Evolutionary conservation across 163 green algal genomes (phyloP).

Genomic region (Trebouxiophyceae sp.): DNA sequence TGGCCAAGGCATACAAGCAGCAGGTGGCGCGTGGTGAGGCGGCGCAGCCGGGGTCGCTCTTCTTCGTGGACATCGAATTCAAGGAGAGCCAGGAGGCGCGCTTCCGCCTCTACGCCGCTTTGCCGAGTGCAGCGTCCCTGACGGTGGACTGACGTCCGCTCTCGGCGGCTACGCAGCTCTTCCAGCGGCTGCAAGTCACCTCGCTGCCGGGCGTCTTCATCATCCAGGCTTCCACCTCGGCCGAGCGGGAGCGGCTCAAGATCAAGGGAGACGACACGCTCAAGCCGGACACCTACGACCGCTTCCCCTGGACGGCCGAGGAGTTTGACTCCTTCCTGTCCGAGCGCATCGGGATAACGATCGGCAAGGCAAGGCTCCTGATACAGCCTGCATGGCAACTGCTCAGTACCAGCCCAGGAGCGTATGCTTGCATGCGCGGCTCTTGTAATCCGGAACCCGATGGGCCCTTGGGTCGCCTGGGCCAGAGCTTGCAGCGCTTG

Average conservation of each 20-base stretch:
- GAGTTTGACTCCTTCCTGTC: constrained; percentile 32
- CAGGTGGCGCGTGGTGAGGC: constrained; percentile 1
- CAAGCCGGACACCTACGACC: constrained; percentile 23
- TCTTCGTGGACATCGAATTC: constrained; percentile 43
- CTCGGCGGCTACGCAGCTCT: not conserved
- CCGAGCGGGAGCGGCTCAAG: not conserved
- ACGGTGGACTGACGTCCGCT: constrained; percentile 20
- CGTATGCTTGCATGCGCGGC: no score
- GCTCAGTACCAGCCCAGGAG: no score
- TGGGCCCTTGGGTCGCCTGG: no score
- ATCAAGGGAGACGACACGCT: constrained; percentile 18
- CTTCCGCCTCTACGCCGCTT: constrained; percentile 20
- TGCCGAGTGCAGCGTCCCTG: constrained; percentile 10
- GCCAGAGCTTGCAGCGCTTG: no score
- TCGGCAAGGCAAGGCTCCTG: no score
- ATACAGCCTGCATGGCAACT: no score
- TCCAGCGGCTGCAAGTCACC: constrained; percentile 30
- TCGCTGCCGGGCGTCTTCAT: constrained; percentile 38
- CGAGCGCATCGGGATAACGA: constrained; percentile 21
- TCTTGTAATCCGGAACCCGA: no score
- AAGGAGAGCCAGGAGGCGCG: constrained; percentile 5
- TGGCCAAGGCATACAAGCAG: constrained; percentile 15
- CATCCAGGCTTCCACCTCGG: constrained; percentile 13
- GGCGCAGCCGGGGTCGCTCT: constrained; percentile 9
- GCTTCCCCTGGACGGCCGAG: constrained; percentile 35